Percentiles rank a stretch among this genome's conserved stretches.
Evolutionary conservation across 2,329 filamentous ascomycete genomes (phyloP).

Genomic region (Hypoxylon sp.): DNA sequence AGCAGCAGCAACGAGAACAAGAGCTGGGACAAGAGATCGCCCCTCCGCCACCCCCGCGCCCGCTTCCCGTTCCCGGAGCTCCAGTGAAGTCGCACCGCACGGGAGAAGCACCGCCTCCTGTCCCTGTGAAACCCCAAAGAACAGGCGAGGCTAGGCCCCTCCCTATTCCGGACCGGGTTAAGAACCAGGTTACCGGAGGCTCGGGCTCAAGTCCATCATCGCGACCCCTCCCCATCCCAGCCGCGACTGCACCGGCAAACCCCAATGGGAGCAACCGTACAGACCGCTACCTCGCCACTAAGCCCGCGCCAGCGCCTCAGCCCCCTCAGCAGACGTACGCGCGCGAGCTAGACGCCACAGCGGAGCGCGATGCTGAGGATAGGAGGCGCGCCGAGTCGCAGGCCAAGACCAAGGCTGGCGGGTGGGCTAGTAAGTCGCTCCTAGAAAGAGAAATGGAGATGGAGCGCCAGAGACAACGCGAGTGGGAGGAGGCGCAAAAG

Average conservation of each 20-base stretch:
- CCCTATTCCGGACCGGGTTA: constrained; percentile 58
- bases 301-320: constrained; percentile 61
- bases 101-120: constrained; percentile 41
- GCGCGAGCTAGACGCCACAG: constrained; percentile 66
- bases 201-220: constrained; percentile 38
- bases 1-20: constrained; percentile 9
- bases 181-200: constrained; percentile 49
- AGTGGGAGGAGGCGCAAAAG: constrained; percentile 83
- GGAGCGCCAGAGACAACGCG: constrained; percentile 79
- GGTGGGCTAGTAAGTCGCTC: constrained; percentile 75
- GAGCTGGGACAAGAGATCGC: constrained; percentile 39
- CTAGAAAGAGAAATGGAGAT: constrained; percentile 85
- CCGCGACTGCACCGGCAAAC: constrained; percentile 29
- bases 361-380: constrained; percentile 73
- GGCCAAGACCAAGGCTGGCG: constrained; percentile 70
- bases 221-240: constrained; percentile 49
- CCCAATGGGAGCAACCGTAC: constrained; percentile 60
- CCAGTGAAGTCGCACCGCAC: constrained; percentile 51
- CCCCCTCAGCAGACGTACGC: constrained; percentile 64
- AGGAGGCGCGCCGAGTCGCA: constrained; percentile 70
- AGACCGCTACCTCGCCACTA: constrained; percentile 68
- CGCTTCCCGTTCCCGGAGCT: constrained; percentile 55
- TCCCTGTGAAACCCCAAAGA: constrained; percentile 54
- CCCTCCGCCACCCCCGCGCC: constrained; percentile 52
- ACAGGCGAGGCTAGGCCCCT: constrained; percentile 64